Conservation (phyloP, 2,329 filamentous ascomycete species). For the Shiraia sp. region DNA sequence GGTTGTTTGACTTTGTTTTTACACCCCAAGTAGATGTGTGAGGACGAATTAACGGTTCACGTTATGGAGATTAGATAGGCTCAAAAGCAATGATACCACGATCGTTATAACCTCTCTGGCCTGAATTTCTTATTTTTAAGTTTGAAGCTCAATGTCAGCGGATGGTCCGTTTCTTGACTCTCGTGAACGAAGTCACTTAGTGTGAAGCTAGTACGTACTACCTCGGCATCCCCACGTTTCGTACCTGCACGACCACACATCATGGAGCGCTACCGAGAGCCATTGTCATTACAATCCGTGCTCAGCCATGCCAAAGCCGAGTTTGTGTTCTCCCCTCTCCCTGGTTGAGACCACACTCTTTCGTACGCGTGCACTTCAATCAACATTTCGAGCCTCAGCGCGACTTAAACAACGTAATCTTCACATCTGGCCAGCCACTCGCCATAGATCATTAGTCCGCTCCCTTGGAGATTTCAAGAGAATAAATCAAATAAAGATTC, state of each 20-base stretch:
- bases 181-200: slow-evolving; percentile 7
- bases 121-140: neutral
- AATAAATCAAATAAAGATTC: slow-evolving; percentile 3
- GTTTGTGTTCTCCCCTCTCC: slow-evolving; percentile 8
- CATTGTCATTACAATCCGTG: slow-evolving; percentile 11
- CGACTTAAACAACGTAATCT: neutral
- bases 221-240: slow-evolving; percentile 42
- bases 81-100: slow-evolving; percentile 45
- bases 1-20: slow-evolving; percentile 14
- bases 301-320: slow-evolving; percentile 32
- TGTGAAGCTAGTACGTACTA: slow-evolving; percentile 16
- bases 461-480: neutral
- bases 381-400: neutral
- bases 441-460: neutral
- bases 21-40: slow-evolving; percentile 20
- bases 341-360: slow-evolving; percentile 8
- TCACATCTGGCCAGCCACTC: neutral
- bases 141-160: slow-evolving; percentile 5
- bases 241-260: slow-evolving; percentile 17
- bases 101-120: slow-evolving; percentile 13
- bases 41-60: slow-evolving; percentile 30
- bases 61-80: slow-evolving; percentile 26
- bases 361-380: neutral
- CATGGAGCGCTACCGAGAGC: slow-evolving; percentile 20
- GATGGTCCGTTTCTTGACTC: slow-evolving; percentile 8